A percentile compares a stretch with the other conserved stretches of the same genome.
phyloP scores from a whole-genome alignment of 352 stramenopile species.

The Phytopythium chamaehyphon region DNA sequence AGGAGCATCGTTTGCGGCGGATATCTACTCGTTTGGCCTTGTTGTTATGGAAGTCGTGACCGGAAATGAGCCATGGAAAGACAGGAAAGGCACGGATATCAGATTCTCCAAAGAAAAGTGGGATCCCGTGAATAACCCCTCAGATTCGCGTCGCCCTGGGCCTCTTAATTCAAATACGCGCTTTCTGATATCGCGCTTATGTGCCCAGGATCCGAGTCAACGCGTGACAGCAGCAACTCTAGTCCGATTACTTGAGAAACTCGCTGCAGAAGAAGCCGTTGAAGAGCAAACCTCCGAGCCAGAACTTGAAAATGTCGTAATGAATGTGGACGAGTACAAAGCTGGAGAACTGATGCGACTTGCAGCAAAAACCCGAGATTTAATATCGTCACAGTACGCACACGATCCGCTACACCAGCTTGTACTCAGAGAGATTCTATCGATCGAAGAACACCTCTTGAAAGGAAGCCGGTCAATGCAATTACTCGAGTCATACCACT shows the following conservation, averaged over 20 bases:
- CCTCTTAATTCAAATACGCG: background rate
- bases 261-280: background rate
- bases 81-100: background rate
- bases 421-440: background rate
- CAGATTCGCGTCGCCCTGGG: background rate
- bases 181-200: background rate
- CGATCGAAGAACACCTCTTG: background rate
- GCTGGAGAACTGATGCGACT: background rate
- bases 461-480: background rate
- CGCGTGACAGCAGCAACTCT: background rate
- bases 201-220: background rate
- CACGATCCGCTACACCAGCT: background rate
- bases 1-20: background rate
- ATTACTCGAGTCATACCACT: background rate
- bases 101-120: background rate
- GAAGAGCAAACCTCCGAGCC: background rate
- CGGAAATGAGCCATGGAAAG: background rate
- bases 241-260: background rate
- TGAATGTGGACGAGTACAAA: background rate
- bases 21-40: slow-evolving; percentile 1
- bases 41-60: slow-evolving; percentile 1
- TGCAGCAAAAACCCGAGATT: background rate
- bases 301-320: too few species aligned
- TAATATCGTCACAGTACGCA: background rate
- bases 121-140: background rate